Evolutionary conservation across 2,329 filamentous ascomycete genomes (phyloP), one percentile per base, ranked within the genome.

Genomic region (Arthrobotrys iridis): DNA sequence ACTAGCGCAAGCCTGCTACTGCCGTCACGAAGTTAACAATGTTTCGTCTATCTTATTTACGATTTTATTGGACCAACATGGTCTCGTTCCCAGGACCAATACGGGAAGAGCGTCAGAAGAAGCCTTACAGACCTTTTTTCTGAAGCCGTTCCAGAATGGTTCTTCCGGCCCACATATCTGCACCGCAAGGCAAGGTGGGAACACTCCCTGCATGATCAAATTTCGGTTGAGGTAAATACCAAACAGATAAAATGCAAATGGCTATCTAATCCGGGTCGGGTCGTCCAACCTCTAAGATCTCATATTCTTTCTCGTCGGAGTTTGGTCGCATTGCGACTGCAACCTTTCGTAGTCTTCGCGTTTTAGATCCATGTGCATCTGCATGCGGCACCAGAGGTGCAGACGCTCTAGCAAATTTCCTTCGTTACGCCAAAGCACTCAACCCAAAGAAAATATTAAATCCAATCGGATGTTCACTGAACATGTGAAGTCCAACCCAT

Each of bases 211-310:
- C 63, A 67, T 62, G 48, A 75, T 45, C 71, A 75, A 75, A 75
- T 75, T 75, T 75, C 71, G 71, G 71, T 63, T 75, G 72, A 76
- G 72, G 72, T 65, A 76, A 76, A 76, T 71, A 76, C 65, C 46
- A 71, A 66, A 40, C 50, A 58, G 37, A 64, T 65, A 71, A 71
- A 76, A 76, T 58, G 58, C 58, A 75, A 64, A 26, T 62, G 48
- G 45, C 60, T 62, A 59, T 76, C 64, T 50, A 57, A 65, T 52
- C 60, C 60, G 55, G 46, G 59, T 74, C 52, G 62, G 68, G 70
- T 67, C 70, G 70, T 63, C 55, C 58, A 75, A 68, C 62, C 41
- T 60, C 52, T 57, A 13, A 60, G 60, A 60, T 52, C 43, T 58
- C 57, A 24, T 43, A 57, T 55, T 45, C 37, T 55, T 40, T 62